phyloP scores from a whole-genome alignment of 495 filamentous ascomycete genomes.

The Beverwykella pulmonaria region DNA sequence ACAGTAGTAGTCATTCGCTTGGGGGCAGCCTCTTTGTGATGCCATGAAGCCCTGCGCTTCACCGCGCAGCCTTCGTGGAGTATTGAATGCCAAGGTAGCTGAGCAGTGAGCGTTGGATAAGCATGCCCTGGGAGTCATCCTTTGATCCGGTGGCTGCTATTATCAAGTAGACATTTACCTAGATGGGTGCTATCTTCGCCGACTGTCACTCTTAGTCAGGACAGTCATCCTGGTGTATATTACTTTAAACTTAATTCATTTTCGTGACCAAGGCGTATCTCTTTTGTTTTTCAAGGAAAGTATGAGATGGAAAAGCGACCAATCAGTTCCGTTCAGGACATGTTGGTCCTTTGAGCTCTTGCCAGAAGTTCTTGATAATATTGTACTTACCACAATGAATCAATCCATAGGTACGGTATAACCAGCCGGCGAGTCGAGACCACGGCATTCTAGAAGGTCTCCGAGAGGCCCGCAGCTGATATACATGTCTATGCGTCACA shows the following conservation, averaged over 20 bases:
- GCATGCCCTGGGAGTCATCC: neutral
- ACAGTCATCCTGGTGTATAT: conserved; percentile 17
- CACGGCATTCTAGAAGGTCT: conserved; percentile 24
- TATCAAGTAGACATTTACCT: conserved; percentile 12
- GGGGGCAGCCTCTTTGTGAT: too few species aligned
- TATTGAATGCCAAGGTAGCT: neutral
- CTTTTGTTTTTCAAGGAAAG: neutral
- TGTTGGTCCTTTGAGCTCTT: neutral
- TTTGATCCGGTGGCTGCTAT: conserved; percentile 15
- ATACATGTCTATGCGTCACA: conserved; percentile 2
- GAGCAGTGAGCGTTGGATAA: neutral
- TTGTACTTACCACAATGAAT: conserved; percentile 12
- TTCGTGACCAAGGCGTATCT: neutral
- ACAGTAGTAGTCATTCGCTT: too few species aligned
- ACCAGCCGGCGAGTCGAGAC: conserved; percentile 5
- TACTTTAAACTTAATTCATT: neutral
- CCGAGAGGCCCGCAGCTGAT: neutral
- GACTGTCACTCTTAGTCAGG: conserved; percentile 23
- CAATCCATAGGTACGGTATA: conserved; percentile 25
- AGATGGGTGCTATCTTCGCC: conserved; percentile 21
- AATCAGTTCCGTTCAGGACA: too few species aligned
- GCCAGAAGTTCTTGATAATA: neutral
- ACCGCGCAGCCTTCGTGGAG: neutral
- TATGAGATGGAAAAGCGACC: neutral
- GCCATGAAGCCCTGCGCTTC: neutral